A percentile compares a stretch with the other conserved stretches of the same genome.
Conservation (phyloP, 257 asterid species). For the Jasminum sambac region DNA sequence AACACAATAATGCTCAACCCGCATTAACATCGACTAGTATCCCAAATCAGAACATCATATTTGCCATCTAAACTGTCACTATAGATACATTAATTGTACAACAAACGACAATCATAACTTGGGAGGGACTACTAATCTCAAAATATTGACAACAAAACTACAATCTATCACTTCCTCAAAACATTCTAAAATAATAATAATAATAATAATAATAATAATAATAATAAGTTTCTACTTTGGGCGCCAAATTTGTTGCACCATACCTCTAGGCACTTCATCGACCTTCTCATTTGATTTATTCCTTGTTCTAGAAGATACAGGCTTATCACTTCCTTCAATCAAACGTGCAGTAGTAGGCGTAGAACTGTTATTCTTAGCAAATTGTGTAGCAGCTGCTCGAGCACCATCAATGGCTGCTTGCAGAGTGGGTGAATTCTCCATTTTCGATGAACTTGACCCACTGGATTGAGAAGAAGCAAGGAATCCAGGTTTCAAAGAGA, state of each 20-base stretch:
- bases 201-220: neutral
- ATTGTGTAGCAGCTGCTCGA: slow-evolving; percentile 78
- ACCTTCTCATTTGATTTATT: slow-evolving; percentile 9
- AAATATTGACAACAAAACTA: no score
- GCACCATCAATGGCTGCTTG: slow-evolving; percentile 80
- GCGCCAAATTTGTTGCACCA: neutral
- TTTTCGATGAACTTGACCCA: slow-evolving; percentile 29
- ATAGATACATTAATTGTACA: no score
- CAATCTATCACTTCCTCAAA: neutral
- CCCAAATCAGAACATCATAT: no score
- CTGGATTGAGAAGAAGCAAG: slow-evolving; percentile 37
- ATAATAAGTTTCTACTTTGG: neutral
- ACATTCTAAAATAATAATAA: neutral
- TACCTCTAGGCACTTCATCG: slow-evolving; percentile 3
- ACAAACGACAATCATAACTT: no score
- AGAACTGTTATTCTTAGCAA: slow-evolving; percentile 37
- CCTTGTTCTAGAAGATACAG: slow-evolving; percentile 39
- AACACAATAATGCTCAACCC: no score
- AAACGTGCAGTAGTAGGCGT: slow-evolving; percentile 8
- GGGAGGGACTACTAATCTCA: no score
- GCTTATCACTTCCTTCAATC: slow-evolving; percentile 15
- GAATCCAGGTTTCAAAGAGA: slow-evolving; percentile 71
- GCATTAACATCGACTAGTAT: no score
- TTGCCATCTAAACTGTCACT: no score
- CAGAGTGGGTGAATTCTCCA: slow-evolving; percentile 51